Evolutionary conservation across 495 filamentous ascomycete species (phyloP).

Genomic region (Hyaloscypha variabilis): DNA sequence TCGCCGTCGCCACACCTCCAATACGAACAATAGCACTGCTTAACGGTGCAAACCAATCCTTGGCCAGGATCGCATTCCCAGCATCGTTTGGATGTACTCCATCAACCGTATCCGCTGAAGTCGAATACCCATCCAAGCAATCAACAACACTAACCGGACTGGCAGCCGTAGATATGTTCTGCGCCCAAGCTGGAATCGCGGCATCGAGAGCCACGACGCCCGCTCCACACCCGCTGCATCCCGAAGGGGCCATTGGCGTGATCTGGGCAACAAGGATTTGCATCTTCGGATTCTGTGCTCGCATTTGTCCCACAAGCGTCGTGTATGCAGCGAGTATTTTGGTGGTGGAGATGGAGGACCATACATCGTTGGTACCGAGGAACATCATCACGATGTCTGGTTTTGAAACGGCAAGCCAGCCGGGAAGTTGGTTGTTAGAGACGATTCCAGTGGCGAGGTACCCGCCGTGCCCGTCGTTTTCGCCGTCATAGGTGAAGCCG

Average conservation of each 20-base stretch:
- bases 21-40: too few relatives aligned
- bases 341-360: constrained; percentile 26
- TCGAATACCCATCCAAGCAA: constrained; percentile 38
- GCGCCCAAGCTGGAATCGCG: constrained; percentile 10
- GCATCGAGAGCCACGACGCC: background rate
- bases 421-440: constrained; percentile 42
- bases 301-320: constrained; percentile 40
- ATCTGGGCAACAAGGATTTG: constrained; percentile 41
- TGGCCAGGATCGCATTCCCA: constrained; percentile 39
- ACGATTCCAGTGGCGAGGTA: constrained; percentile 47
- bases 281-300: constrained; percentile 36
- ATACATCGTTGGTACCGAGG: constrained; percentile 48
- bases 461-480: constrained; percentile 48
- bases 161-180: constrained; percentile 12
- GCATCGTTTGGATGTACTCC: constrained; percentile 42
- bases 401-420: constrained; percentile 39
- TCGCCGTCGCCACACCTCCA: too few relatives aligned
- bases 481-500: constrained; percentile 37
- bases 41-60: constrained; percentile 32
- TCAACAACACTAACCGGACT: constrained; percentile 44
- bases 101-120: constrained; percentile 35
- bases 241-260: background rate
- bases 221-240: constrained; percentile 8
- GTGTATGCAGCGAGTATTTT: constrained; percentile 43
- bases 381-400: constrained; percentile 48